These are phyloP conservation scores for Forsythia viridissima DNA, from an alignment of 257 asterid species.

Conservation along the genomic window DNA sequence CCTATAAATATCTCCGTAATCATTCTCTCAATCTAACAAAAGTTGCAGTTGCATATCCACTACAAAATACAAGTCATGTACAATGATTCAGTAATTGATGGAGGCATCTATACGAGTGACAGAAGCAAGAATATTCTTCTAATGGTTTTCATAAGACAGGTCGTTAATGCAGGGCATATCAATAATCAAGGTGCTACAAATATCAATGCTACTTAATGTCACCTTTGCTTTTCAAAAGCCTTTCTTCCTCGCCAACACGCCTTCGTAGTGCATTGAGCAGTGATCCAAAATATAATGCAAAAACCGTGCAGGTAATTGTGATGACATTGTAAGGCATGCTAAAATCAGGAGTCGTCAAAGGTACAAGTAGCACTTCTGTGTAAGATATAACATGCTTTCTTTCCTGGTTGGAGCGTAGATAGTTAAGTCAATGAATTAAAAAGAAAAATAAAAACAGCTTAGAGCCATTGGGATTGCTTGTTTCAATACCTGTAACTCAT, in stretches of 20 bases:
- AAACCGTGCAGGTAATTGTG: constrained; percentile 94
- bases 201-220: constrained; percentile 11
- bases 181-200: background rate
- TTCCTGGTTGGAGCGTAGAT: constrained; percentile 48
- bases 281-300: constrained; percentile 93
- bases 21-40: background rate
- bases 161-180: background rate
- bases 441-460: constrained; percentile 3
- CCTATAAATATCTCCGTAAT: too few species aligned
- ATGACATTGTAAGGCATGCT: constrained; percentile 99
- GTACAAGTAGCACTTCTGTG: constrained; percentile 93
- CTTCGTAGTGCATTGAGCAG: constrained; percentile 84
- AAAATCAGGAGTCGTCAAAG: constrained; percentile 98
- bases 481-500: constrained; percentile 67
- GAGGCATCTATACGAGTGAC: background rate
- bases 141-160: background rate
- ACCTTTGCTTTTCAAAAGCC: constrained; percentile 72
- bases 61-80: background rate
- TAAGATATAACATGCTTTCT: constrained; percentile 60
- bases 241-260: constrained; percentile 83
- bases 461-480: constrained; percentile 2
- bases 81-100: background rate
- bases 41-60: background rate
- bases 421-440: constrained; percentile 14
- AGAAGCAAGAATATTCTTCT: background rate